Evolutionary conservation across 2,329 filamentous ascomycete genomes (phyloP), one percentile per base, ranked within the genome.

Genomic region (Remersonia thermophila): DNA sequence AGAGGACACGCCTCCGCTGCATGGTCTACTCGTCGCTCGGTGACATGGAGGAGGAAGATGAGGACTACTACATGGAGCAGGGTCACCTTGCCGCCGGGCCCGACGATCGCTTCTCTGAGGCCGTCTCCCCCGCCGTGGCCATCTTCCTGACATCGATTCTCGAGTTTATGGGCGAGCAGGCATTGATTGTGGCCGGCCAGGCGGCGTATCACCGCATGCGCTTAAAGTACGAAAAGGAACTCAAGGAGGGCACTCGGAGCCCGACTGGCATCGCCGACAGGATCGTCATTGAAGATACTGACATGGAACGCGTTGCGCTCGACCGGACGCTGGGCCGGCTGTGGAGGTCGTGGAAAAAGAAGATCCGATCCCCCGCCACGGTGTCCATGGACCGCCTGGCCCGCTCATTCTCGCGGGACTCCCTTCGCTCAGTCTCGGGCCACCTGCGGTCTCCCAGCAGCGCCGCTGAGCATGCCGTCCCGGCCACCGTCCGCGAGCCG

Each of bases 11-110:
- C 37, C 63, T 98, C 50, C 77, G 91, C 42, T 94, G 91, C 57
- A 98, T 98, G 91, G 89, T 98, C 15, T 96, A 96, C 56, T 96
- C 87, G 7, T 87, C 91, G 7, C 66, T 98, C 6, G 91, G 91
- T 30, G 89, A 98, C 53, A 78, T 98, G 71, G 93, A 98, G 57
- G 91, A 98, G 60, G 87, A 96, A 47, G 91, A 98, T 47, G 91
- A 96, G 57, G 89, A 95, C 53, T 76, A 78, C 34, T 84, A 84
- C 52, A 82, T 93, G 54, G 77, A 86, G 45, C 77, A 85, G 50
- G 85, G 91, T 39, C 73, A 83, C 28, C 66, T 89, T 9, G 72
- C 76, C 27, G 63, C 68, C 32, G 66, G 67, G 0, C 62, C 61
- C 16, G 63, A 70, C 28, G 74, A 78, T 40, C 63, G 70, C 26